Evolutionary conservation across 305 asterid genomes (phyloP), one percentile per base, ranked within the genome.

Genomic region (Solanum hybrid): DNA sequence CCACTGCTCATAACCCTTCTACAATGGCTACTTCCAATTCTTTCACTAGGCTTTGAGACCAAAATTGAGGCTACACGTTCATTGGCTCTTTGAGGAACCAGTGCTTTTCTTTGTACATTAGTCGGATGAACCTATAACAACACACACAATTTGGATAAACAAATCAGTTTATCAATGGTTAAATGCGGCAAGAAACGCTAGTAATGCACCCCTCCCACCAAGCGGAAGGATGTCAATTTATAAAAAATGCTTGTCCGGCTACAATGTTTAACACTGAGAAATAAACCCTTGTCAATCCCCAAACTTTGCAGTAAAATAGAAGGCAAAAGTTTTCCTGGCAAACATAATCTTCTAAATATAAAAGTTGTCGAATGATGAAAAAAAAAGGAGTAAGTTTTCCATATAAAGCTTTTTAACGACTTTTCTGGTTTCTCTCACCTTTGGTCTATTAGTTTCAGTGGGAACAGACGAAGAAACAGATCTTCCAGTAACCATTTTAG

Each of bases 381-480:
- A 31, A 38, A 35, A 60, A 80, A 36, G 80, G 86, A 37, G 78
- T 27, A 42, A 42, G 56, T 51, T 38, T 80, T 56, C 69, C 69
- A 51, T 34, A 42, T 34, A 77, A 85, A 64, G 40, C 36, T 76
- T 85, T 76, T 60, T 13, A 86, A 80, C 14, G 42, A 84, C 60
- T 7, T 51, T 84, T 88, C 77, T 36, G 27, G 88, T 10, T 86
- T n/a, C n/a, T 85, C 86, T 86, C 87, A 90, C 91, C 90, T 86
- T 86, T 72, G 82, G 60, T 90, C 72, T 86, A 37, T 14, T 56
- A 51, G 87, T 72, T 86, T 80, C 89, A 42, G 22, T 73, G 31
- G 87, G 60, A 88, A 71, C 19, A 36, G 71, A 87, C n/a, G 42
- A 87, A 87, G 71, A 69, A 31, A 51, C 31, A 35, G 37, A 13